Base-by-base conservation (phyloP, 225 moss, liverwort and hornwort species). In the Polytrichum commune region DNA sequence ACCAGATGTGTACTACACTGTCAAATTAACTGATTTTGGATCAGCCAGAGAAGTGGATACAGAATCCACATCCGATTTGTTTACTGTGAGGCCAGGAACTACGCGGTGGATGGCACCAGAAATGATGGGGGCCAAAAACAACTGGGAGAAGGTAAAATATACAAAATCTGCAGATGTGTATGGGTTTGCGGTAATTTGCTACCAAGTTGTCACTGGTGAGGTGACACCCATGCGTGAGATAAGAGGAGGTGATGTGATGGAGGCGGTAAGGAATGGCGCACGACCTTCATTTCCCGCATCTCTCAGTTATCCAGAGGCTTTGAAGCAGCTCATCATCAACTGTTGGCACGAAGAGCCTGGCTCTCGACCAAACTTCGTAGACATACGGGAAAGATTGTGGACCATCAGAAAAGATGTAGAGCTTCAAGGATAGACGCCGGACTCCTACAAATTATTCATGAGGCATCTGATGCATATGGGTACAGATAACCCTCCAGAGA, bases 21-120 rank as follows among this genome's bases (percentile, higher is more conserved):
- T 77, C 1, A 75, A 67, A 18, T 1, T 79, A 18, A 79, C 70
- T 0, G 79, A 75, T 67, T 75, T 79, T 6, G 75, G 23, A 0
- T 0, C 0, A 1, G 66, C 79, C 62, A 79, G 32, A 32, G 32
- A 32, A 32, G 32, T 32, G 7, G 7, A 32, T 66, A 1, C 16
- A 18, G 20, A 57, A 19, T 19, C 19, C 19, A 22, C 1, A 57
- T 57, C 57, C 7, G 22, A 9, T 35, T 8, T 7, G 7, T 19
- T 19, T 7, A 57, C 20, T 19, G 10, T 5, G 1, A 57, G 19
- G 1, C 5, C 6, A 22, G 57, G 57, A 22, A 57, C 57, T 57
- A 5, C 1, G 7, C 1, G 6, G 5, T 57, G 57, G 57, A 57
- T 57, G 57, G 57, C 20, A 5, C 57, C 57, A 5, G 57, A 57